Percentiles rank a stretch among this genome's conserved stretches.
Conservation (phyloP, 1,284 basidiomycete species). For the Wolfiporia cocos region DNA sequence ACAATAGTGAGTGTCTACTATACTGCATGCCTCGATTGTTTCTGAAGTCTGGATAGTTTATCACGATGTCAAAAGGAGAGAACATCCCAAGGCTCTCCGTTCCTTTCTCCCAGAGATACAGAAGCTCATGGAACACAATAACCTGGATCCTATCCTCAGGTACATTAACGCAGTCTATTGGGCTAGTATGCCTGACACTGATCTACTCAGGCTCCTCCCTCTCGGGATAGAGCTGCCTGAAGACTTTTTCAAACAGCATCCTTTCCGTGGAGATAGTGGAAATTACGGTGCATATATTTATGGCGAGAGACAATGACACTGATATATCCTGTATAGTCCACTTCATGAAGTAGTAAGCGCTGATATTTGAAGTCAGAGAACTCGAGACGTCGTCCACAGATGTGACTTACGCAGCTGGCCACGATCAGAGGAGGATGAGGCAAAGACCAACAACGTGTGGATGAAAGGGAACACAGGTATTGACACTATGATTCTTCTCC, state of each 20-base stretch:
- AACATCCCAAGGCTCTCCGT: slow-evolving; percentile 40
- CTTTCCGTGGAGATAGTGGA: slow-evolving; percentile 19
- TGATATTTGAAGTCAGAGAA: neutral
- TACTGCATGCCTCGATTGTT: neutral
- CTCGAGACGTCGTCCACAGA: neutral
- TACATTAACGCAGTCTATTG: neutral
- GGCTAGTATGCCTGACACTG: neutral
- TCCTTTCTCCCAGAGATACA: slow-evolving; percentile 54
- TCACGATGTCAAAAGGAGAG: slow-evolving; percentile 35
- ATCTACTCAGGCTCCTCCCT: slow-evolving; percentile 38
- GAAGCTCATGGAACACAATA: slow-evolving; percentile 42
- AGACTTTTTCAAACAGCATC: slow-evolving; percentile 26
- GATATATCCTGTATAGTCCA: slow-evolving; percentile 15
- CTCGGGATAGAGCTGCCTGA: slow-evolving; percentile 28
- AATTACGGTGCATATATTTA: neutral
- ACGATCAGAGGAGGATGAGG: slow-evolving; percentile 39
- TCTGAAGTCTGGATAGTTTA: slow-evolving; percentile 31
- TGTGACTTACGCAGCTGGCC: slow-evolving; percentile 21
- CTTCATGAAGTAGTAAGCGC: slow-evolving; percentile 31
- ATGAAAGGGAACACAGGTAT: slow-evolving; percentile 54
- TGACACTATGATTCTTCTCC: slow-evolving; percentile 6
- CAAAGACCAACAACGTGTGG: slow-evolving; percentile 49
- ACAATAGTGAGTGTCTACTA: slow-evolving; percentile 20
- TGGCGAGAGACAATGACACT: neutral
- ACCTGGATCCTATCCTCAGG: slow-evolving; percentile 24